Evolutionary conservation across 768 basidiomycete genomes (phyloP), one percentile per base, ranked within the genome.

Genomic region (Naganishia randhawae): DNA sequence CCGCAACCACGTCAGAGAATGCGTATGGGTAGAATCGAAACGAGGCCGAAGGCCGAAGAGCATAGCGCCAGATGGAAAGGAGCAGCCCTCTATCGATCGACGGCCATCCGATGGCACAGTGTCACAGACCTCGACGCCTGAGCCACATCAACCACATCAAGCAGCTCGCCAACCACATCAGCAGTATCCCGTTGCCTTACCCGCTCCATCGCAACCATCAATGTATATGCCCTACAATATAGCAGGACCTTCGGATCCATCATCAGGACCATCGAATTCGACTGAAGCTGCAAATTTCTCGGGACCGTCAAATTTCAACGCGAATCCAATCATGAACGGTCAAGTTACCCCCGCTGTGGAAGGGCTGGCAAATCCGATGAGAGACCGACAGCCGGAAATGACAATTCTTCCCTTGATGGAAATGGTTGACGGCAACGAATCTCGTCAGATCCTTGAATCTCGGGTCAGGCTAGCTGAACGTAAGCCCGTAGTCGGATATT

Each of bases 391-490:
- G 17, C 29, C 22, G 11, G 57, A 61, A 42, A 3, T 29, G n/a
- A 7, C 57, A 25, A 39, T 61, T 14, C 32, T 35, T 2, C 57
- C 57, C 9, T 41, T 61, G 39, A 61, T 61, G 57, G 57, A 61
- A 22, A 61, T 61, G 57, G 57, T 61, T 29, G 57, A 61, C n/a
- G 57, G 57, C n/a, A 61, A 61, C n/a, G 57, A 61, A 39, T 61
- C 57, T 41, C 57, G 57, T 42, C 57, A 39, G 37, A 22, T 42
- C 22, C 39, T 61, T 4, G 57, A 61, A 19, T 42, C 39, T n/a
- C 57, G 57, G 10, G 39, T 61, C 57, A 61, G 57, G 39, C 57
- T 61, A 11, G 57, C 29, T 25, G 57, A 61, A n/a, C 57, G 57
- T 61, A 25, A 61, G 57, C 41, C 37, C 9, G 9, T n/a, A 11